phyloP scores from a whole-genome alignment of 2,329 filamentous ascomycete genomes.

The Penicillium sp. region DNA sequence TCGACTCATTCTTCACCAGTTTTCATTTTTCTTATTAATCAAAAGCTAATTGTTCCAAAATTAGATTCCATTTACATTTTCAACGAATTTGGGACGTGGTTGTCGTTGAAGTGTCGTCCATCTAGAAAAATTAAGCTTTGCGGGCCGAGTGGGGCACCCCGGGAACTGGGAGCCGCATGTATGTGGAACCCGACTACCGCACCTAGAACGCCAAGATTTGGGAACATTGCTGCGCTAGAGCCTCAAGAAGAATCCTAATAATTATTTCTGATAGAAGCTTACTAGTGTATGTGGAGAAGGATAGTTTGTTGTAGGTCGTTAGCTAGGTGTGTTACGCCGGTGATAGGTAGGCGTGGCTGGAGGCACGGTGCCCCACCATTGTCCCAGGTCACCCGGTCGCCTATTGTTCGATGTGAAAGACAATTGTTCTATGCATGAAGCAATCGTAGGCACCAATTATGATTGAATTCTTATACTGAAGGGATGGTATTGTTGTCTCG shows the following conservation, averaged over 20 bases:
- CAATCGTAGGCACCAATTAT: neutral
- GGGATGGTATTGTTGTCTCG: no score
- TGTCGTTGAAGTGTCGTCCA: neutral
- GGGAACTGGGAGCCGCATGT: neutral
- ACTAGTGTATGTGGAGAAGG: no score
- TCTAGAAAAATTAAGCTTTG: conserved; percentile 13
- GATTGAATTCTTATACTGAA: no score
- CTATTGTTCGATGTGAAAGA: neutral
- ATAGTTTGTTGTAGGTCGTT: neutral
- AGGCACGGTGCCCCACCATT: neutral
- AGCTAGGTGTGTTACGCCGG: neutral
- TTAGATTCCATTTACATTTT: neutral
- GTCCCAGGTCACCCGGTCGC: neutral
- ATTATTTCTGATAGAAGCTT: neutral
- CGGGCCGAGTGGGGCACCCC: conserved; percentile 11
- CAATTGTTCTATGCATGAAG: neutral
- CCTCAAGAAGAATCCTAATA: neutral
- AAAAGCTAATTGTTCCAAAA: neutral
- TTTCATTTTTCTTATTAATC: neutral
- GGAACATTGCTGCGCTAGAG: neutral
- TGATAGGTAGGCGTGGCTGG: neutral
- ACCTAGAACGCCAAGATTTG: neutral
- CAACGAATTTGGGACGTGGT: neutral
- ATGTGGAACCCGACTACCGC: neutral
- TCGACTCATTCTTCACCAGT: neutral